phyloP scores from a whole-genome alignment of 1,284 basidiomycete species.

The Pseudozyma flocculosa region DNA sequence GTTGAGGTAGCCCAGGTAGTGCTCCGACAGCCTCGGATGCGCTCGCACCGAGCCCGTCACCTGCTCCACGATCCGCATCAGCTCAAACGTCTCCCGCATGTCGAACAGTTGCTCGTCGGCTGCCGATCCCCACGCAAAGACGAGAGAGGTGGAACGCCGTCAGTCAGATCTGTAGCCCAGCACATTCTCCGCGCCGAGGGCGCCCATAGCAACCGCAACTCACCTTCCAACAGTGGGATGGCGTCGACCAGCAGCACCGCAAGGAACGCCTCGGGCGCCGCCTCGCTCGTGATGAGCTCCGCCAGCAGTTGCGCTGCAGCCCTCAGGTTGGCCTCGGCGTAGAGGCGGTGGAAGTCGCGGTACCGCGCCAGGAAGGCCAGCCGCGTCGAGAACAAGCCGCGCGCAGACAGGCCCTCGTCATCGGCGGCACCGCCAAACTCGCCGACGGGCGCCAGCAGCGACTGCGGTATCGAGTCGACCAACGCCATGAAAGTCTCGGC shows the following conservation, averaged over 20 bases:
- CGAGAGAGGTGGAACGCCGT: neutral
- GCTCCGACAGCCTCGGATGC: constrained; percentile 35
- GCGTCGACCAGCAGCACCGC: constrained; percentile 52
- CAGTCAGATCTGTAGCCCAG: neutral
- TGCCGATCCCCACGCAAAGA: neutral
- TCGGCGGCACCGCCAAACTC: constrained; percentile 14
- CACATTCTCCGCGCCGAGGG: too few relatives aligned
- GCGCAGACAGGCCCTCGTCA: constrained; percentile 3
- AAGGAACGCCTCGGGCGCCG: constrained; percentile 50
- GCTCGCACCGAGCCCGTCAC: constrained; percentile 30
- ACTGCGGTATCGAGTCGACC: constrained; percentile 49
- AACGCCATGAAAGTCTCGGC: constrained; percentile 39
- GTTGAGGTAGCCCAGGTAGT: constrained; percentile 45
- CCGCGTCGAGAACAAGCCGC: constrained; percentile 38
- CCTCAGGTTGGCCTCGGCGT: constrained; percentile 28
- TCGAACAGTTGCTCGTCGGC: constrained; percentile 20
- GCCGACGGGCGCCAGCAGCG: constrained; percentile 28
- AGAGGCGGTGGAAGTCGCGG: constrained; percentile 50
- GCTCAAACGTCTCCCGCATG: constrained; percentile 43
- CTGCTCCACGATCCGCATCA: constrained; percentile 49
- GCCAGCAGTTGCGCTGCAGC: constrained; percentile 46
- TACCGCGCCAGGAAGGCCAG: constrained; percentile 53
- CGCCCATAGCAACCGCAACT: neutral
- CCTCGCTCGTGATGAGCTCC: constrained; percentile 46
- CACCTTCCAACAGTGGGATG: constrained; percentile 43